Evolutionary conservation across 2,329 filamentous ascomycete species (phyloP).

Genomic region (Aspergillus eucalypticola): DNA sequence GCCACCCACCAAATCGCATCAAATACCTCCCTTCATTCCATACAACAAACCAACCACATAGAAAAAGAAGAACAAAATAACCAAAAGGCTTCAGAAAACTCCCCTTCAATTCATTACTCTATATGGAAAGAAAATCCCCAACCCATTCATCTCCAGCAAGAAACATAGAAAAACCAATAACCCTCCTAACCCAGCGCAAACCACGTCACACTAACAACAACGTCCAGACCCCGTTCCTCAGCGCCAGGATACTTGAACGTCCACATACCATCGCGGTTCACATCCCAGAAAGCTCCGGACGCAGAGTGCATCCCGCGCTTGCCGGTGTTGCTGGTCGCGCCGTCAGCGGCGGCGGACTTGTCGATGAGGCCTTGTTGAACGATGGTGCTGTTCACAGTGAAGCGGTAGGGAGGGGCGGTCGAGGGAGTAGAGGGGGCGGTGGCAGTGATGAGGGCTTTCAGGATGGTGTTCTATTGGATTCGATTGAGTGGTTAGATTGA

Average conservation of each 20-base stretch:
- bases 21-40: no score
- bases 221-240: conserved; percentile 49
- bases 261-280: conserved; percentile 56
- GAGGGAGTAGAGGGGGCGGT: conserved; percentile 39
- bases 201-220: conserved; percentile 53
- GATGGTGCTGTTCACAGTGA: conserved; percentile 96
- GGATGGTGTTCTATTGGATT: conserved; percentile 38
- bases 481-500: background rate
- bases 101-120: background rate
- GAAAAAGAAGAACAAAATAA: background rate
- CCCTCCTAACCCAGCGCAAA: conserved; percentile 38
- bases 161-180: no score
- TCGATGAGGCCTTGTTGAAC: conserved; percentile 77
- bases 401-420: conserved; percentile 72
- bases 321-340: conserved; percentile 65
- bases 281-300: conserved; percentile 53
- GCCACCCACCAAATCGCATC: no score
- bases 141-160: background rate
- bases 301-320: conserved; percentile 68
- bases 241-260: conserved; percentile 52
- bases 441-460: conserved; percentile 45
- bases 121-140: background rate
- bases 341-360: conserved; percentile 55
- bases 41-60: background rate
- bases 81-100: background rate